phyloP scores from a whole-genome alignment of 208 protist species.

The Acanthamoeba divionensis region DNA sequence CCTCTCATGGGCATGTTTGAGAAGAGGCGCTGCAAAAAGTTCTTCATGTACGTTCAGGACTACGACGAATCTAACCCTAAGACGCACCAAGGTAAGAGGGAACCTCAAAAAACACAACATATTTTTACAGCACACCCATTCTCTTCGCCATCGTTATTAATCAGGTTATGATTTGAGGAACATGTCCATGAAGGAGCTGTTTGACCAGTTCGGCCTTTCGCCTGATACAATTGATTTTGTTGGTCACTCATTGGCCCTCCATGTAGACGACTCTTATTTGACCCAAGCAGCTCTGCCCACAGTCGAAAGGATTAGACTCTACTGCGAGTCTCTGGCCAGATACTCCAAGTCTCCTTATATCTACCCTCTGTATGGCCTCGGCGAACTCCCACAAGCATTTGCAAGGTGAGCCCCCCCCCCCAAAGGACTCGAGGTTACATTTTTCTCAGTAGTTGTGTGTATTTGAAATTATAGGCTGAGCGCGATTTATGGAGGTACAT shows the following conservation, averaged over 20 bases:
- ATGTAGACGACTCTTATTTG: constrained; percentile 88
- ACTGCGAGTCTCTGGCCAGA: constrained; percentile 90
- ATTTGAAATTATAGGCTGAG: constrained; percentile 66
- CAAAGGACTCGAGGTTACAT: too few species aligned
- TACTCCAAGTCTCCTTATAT: constrained; percentile 96
- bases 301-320: constrained; percentile 94
- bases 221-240: constrained; percentile 95
- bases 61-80: constrained; percentile 87
- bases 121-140: background rate
- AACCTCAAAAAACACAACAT: background rate
- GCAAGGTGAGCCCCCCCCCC: constrained; percentile 72
- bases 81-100: constrained; percentile 85
- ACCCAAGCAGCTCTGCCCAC: constrained; percentile 89
- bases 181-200: constrained; percentile 91
- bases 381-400: constrained; percentile 98
- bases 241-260: constrained; percentile 92
- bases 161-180: constrained; percentile 82
- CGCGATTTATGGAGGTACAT: constrained; percentile 95
- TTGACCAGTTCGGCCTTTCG: constrained; percentile 92
- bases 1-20: constrained; percentile 96
- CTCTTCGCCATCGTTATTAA: background rate
- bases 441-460: background rate
- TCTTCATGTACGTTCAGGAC: constrained; percentile 89
- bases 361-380: constrained; percentile 99
- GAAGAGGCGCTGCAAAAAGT: constrained; percentile 92